Percentiles rank a stretch among this genome's conserved stretches.
phyloP scores from a whole-genome alignment of 2,329 filamentous ascomycete genomes.

The Penicillium freii region DNA sequence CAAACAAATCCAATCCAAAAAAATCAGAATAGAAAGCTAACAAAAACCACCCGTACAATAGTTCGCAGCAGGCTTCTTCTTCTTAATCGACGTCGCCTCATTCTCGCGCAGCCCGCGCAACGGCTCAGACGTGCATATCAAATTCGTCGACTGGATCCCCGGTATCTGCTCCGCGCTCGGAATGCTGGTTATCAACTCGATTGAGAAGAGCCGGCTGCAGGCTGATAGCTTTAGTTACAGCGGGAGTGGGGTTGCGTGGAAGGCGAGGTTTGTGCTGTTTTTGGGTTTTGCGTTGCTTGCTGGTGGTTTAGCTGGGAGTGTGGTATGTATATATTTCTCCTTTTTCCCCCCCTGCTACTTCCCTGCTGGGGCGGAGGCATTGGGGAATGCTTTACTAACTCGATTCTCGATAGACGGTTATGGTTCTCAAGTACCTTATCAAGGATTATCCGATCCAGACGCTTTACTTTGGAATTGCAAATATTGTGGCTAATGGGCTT shows the following conservation, averaged over 20 bases:
- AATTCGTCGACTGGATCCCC: slow-evolving; percentile 71
- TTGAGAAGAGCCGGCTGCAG: slow-evolving; percentile 64
- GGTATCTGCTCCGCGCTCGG: slow-evolving; percentile 67
- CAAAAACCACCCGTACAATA: slow-evolving; percentile 29
- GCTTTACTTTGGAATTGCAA: slow-evolving; percentile 66
- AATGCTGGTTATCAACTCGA: slow-evolving; percentile 71
- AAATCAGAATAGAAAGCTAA: neutral
- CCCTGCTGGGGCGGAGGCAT: neutral
- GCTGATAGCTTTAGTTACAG: slow-evolving; percentile 65
- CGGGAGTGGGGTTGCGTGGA: slow-evolving; percentile 67
- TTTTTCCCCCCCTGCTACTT: neutral
- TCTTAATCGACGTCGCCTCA: slow-evolving; percentile 64
- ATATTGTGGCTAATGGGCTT: slow-evolving; percentile 62
- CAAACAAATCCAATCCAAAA: neutral
- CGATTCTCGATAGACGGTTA: slow-evolving; percentile 50
- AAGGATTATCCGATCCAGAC: slow-evolving; percentile 59
- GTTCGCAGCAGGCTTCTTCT: slow-evolving; percentile 70
- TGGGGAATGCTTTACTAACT: neutral
- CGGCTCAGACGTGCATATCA: slow-evolving; percentile 62
- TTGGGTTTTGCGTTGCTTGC: slow-evolving; percentile 68
- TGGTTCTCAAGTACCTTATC: slow-evolving; percentile 67
- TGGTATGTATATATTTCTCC: slow-evolving; percentile 46
- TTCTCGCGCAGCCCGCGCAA: slow-evolving; percentile 63
- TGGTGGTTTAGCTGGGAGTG: slow-evolving; percentile 64
- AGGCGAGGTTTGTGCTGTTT: slow-evolving; percentile 66